phyloP scores from a whole-genome alignment of 2,329 filamentous ascomycete species.

The Cladophialophora exuberans region DNA sequence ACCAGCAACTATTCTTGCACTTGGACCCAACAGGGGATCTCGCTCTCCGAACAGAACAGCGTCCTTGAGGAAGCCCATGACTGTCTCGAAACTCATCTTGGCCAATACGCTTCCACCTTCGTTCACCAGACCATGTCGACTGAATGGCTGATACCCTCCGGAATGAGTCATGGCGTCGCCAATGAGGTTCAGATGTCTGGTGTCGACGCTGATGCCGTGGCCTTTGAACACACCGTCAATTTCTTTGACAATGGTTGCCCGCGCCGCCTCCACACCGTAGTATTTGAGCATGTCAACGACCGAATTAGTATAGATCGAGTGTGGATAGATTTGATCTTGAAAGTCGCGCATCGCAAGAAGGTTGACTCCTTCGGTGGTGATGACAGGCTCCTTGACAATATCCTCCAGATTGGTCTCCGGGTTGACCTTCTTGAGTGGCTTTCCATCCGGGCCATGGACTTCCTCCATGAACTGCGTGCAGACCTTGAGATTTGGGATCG shows the following conservation, averaged over 20 bases:
- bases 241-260: slow-evolving; percentile 83
- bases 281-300: slow-evolving; percentile 80
- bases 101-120: slow-evolving; percentile 88
- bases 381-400: slow-evolving; percentile 50
- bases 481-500: slow-evolving; percentile 74
- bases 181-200: slow-evolving; percentile 90
- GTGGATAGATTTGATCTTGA: slow-evolving; percentile 80
- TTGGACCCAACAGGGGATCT: slow-evolving; percentile 85
- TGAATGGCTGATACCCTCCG: slow-evolving; percentile 88
- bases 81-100: slow-evolving; percentile 99
- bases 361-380: slow-evolving; percentile 81
- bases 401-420: slow-evolving; percentile 53
- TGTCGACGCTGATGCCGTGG: slow-evolving; percentile 91
- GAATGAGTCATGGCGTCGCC: slow-evolving; percentile 97
- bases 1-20: slow-evolving; percentile 85
- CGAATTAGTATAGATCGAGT: slow-evolving; percentile 88
- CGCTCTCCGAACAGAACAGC: slow-evolving; percentile 87
- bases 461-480: slow-evolving; percentile 71
- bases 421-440: slow-evolving; percentile 48
- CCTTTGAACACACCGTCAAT: slow-evolving; percentile 82
- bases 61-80: slow-evolving; percentile 88
- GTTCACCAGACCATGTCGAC: slow-evolving; percentile 78
- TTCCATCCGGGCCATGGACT: slow-evolving; percentile 50
- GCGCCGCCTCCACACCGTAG: slow-evolving; percentile 93
- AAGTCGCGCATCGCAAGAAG: slow-evolving; percentile 88